Evolutionary conservation across 2,329 filamentous ascomycete genomes (phyloP).

Genomic region (Botrytis byssoidea): DNA sequence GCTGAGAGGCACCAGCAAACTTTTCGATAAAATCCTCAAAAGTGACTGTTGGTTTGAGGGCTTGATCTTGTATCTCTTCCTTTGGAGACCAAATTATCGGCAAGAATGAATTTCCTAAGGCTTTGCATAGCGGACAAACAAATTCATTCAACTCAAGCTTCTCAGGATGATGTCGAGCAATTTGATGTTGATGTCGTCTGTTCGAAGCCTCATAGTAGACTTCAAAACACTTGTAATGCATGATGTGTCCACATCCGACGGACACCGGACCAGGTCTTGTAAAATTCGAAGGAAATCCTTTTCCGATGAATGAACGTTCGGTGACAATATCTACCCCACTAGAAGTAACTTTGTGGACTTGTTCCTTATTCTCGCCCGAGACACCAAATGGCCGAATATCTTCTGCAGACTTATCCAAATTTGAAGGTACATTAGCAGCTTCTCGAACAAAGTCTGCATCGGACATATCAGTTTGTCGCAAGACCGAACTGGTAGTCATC

Average conservation of each 20-base stretch:
- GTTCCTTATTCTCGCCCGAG: conserved; percentile 78
- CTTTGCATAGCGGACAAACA: conserved; percentile 94
- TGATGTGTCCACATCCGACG: conserved; percentile 93
- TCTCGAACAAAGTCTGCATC: conserved; percentile 84
- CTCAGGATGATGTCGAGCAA: conserved; percentile 92
- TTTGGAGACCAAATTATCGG: conserved; percentile 95
- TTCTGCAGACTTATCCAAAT: conserved; percentile 82
- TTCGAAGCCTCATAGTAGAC: conserved; percentile 82
- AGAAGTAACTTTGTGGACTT: conserved; percentile 72
- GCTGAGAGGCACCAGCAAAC: conserved; percentile 20
- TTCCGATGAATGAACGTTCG: conserved; percentile 81
- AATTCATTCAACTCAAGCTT: conserved; percentile 78
- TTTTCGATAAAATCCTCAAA: conserved; percentile 52
- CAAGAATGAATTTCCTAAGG: conserved; percentile 89
- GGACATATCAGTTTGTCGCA: conserved; percentile 81
- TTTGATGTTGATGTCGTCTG: conserved; percentile 84
- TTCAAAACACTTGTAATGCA: conserved; percentile 97
- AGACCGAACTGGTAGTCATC: conserved; percentile 78
- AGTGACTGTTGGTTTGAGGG: conserved; percentile 56
- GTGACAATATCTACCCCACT: conserved; percentile 68
- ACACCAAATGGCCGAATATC: conserved; percentile 85
- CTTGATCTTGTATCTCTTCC: conserved; percentile 76
- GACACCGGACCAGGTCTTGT: conserved; percentile 75
- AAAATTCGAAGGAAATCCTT: conserved; percentile 74
- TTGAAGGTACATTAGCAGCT: conserved; percentile 72